phyloP scores from a whole-genome alignment of 306 rosid species.

The Cicer yamashitae region DNA sequence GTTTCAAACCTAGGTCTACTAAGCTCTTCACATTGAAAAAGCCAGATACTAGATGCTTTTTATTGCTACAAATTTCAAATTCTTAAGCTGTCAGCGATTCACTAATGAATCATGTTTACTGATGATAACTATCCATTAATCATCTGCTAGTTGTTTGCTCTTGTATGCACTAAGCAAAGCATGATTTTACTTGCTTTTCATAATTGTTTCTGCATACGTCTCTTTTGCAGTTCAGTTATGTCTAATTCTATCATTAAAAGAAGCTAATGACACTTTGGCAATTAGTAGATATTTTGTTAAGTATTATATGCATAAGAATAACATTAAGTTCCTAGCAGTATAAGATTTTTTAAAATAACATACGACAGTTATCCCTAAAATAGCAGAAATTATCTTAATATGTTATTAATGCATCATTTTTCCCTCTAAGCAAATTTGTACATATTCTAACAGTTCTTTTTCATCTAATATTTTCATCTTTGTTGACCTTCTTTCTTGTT shows the following conservation, averaged over 20 bases:
- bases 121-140: slow-evolving; percentile 29
- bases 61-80: slow-evolving; percentile 22
- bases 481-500: slow-evolving; percentile 18
- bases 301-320: neutral
- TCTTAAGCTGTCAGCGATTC: neutral
- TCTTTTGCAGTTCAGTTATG: slow-evolving; percentile 28
- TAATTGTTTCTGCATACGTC: slow-evolving; percentile 14
- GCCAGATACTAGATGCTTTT: slow-evolving; percentile 16
- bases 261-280: neutral
- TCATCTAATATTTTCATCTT: slow-evolving; percentile 10
- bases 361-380: neutral
- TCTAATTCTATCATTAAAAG: slow-evolving; percentile 31
- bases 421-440: neutral
- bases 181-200: slow-evolving; percentile 10
- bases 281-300: slow-evolving; percentile 9
- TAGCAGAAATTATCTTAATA: neutral
- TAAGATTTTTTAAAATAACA: slow-evolving; percentile 8
- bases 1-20: slow-evolving; percentile 13
- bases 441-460: slow-evolving; percentile 19
- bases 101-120: neutral
- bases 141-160: slow-evolving; percentile 16
- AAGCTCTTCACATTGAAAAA: slow-evolving; percentile 12
- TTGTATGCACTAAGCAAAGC: slow-evolving; percentile 5
- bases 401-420: neutral
- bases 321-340: neutral